Percentiles rank a stretch among this genome's conserved stretches.
phyloP scores from a whole-genome alignment of 2,329 filamentous ascomycete species.

The Trichoderma harzianum region DNA sequence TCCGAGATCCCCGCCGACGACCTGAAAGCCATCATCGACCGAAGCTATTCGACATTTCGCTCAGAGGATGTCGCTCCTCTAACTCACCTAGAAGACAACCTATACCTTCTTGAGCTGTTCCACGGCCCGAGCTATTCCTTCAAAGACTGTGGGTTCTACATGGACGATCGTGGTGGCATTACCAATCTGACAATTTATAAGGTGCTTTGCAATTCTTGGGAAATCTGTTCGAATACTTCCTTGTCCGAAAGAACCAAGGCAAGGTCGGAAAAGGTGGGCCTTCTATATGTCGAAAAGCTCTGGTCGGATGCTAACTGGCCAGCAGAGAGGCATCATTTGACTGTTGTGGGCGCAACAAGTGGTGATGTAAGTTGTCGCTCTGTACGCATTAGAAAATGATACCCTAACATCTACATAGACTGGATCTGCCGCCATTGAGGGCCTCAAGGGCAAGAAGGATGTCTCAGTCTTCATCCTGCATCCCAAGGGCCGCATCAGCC shows the following conservation, averaged over 20 bases:
- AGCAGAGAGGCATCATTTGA: constrained; percentile 70
- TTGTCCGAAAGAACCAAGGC: constrained; percentile 67
- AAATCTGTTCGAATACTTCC: constrained; percentile 89
- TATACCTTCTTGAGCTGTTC: constrained; percentile 90
- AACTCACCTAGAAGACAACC: constrained; percentile 67
- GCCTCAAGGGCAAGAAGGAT: constrained; percentile 91
- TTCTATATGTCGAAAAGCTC: not conserved
- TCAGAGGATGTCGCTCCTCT: constrained; percentile 65
- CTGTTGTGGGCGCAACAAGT: constrained; percentile 81
- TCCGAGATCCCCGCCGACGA: constrained; percentile 78
- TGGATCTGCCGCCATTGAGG: constrained; percentile 93
- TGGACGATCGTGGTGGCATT: not conserved
- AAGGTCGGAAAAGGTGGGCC: constrained; percentile 55
- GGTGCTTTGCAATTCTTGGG: constrained; percentile 83
- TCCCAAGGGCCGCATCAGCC: constrained; percentile 85
- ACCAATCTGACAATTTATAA: not conserved
- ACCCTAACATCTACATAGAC: constrained; percentile 42
- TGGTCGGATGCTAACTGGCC: not conserved
- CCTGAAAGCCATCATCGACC: constrained; percentile 76
- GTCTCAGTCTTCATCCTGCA: constrained; percentile 94
- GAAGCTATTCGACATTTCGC: constrained; percentile 88
- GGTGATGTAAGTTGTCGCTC: constrained; percentile 50
- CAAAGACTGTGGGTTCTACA: constrained; percentile 58
- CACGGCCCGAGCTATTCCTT: constrained; percentile 95
- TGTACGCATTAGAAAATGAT: not conserved